Evolutionary conservation across 106 monocot species (phyloP).

Genomic region (Phalaenopsis aphrodite): DNA sequence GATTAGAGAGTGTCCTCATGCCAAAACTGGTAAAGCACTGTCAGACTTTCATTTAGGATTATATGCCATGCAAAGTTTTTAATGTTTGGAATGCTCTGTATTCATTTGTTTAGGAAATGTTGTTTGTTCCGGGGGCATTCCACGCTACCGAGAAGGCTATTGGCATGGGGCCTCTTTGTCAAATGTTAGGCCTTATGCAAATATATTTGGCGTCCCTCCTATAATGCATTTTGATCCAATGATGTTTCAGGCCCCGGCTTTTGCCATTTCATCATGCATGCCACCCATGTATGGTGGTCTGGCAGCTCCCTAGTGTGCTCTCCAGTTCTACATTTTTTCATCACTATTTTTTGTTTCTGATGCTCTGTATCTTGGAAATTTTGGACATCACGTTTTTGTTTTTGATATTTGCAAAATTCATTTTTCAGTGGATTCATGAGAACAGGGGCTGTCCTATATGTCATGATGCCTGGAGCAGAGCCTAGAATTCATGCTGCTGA

Average conservation of each 20-base stretch:
- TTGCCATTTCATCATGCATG: conserved; percentile 3
- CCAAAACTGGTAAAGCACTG: background rate
- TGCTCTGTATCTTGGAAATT: background rate
- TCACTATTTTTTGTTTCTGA: background rate
- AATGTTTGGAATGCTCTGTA: background rate
- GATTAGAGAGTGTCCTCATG: conserved; percentile 7
- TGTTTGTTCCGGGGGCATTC: background rate
- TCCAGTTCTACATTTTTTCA: background rate
- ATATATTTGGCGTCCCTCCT: background rate
- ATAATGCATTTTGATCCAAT: conserved; percentile 6
- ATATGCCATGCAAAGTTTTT: background rate
- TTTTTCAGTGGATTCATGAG: conserved; percentile 6
- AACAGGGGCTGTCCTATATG: background rate
- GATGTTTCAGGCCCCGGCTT: background rate
- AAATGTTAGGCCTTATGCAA: conserved; percentile 2
- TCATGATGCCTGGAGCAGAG: conserved; percentile 1
- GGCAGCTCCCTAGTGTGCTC: background rate
- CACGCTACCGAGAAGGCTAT: background rate
- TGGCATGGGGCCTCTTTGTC: conserved; percentile 5
- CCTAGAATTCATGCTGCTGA: background rate
- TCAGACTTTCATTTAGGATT: background rate
- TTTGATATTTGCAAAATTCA: background rate
- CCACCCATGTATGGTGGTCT: background rate
- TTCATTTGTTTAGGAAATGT: conserved; percentile 6
- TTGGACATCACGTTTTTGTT: background rate